phyloP scores from a whole-genome alignment of 2,329 filamentous ascomycete genomes.

The Aspergillus novofumigatus region DNA sequence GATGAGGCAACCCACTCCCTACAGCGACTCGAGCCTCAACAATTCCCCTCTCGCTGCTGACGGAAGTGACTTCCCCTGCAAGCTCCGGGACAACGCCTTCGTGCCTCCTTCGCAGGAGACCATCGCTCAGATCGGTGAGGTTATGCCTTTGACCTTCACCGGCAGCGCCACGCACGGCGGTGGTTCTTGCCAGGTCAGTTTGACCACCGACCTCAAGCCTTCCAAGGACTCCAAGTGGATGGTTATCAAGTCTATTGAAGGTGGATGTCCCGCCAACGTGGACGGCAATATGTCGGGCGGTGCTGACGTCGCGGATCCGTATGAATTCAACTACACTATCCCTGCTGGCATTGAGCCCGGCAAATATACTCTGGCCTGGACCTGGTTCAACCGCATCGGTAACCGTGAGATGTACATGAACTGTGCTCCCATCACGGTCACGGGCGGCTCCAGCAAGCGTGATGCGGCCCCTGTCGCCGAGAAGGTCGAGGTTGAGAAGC shows the following conservation, averaged over 20 bases:
- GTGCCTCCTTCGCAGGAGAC: constrained; percentile 49
- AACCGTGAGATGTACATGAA: constrained; percentile 99
- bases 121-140: constrained; percentile 59
- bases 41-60: constrained; percentile 61
- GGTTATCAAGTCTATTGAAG: constrained; percentile 83
- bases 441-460: constrained; percentile 47
- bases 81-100: constrained; percentile 49
- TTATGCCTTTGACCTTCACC: constrained; percentile 59
- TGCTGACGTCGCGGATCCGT: constrained; percentile 44
- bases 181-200: constrained; percentile 82
- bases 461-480: constrained; percentile 17
- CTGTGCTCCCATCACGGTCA: constrained; percentile 72
- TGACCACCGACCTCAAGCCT: constrained; percentile 73
- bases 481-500: constrained; percentile 43
- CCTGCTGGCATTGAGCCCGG: constrained; percentile 69
- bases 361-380: constrained; percentile 80
- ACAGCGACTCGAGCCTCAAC: constrained; percentile 44
- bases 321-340: constrained; percentile 65
- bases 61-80: constrained; percentile 79
- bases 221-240: constrained; percentile 69
- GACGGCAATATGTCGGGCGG: constrained; percentile 56
- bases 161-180: constrained; percentile 81
- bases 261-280: constrained; percentile 70
- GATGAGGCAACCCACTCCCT: constrained; percentile 66
- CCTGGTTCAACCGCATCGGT: constrained; percentile 89